A percentile compares a stretch with the other conserved stretches of the same genome.
Conservation (phyloP, 2,329 filamentous ascomycete species). For the Calonectria henricotiae region DNA sequence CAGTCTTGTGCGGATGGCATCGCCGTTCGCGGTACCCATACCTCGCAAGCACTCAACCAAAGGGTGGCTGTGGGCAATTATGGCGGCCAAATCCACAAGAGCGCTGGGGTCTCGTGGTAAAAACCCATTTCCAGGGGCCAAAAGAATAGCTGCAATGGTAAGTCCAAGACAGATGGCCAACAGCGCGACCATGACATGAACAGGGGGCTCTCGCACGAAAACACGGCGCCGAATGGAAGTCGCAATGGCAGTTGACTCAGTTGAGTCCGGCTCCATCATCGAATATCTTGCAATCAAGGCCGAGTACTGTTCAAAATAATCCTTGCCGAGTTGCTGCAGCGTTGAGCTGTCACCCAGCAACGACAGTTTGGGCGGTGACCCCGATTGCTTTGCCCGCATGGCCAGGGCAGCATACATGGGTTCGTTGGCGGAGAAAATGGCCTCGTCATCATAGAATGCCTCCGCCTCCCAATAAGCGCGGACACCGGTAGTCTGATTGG, state of each 20-base stretch:
- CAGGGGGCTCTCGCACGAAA: slow-evolving; percentile 52
- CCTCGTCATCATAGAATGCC: slow-evolving; percentile 46
- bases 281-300: slow-evolving; percentile 55
- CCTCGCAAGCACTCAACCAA: slow-evolving; percentile 58
- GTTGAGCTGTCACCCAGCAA: slow-evolving; percentile 48
- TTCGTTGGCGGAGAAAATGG: slow-evolving; percentile 54
- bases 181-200: slow-evolving; percentile 55
- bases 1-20: slow-evolving; percentile 52
- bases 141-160: slow-evolving; percentile 39
- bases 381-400: slow-evolving; percentile 47
- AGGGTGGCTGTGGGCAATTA: slow-evolving; percentile 58
- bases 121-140: slow-evolving; percentile 55
- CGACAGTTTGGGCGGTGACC: slow-evolving; percentile 43
- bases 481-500: slow-evolving; percentile 21
- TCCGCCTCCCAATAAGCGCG: slow-evolving; percentile 26
- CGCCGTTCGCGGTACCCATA: slow-evolving; percentile 55
- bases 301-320: slow-evolving; percentile 58
- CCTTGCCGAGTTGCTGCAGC: slow-evolving; percentile 50
- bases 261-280: slow-evolving; percentile 50
- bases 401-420: slow-evolving; percentile 57
- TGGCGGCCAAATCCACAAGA: slow-evolving; percentile 57
- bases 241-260: slow-evolving; percentile 47
- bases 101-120: slow-evolving; percentile 58
- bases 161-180: slow-evolving; percentile 52
- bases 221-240: slow-evolving; percentile 54